Conservation (phyloP, 352 stramenopile genomes). For the Pythium monospermum region DNA sequence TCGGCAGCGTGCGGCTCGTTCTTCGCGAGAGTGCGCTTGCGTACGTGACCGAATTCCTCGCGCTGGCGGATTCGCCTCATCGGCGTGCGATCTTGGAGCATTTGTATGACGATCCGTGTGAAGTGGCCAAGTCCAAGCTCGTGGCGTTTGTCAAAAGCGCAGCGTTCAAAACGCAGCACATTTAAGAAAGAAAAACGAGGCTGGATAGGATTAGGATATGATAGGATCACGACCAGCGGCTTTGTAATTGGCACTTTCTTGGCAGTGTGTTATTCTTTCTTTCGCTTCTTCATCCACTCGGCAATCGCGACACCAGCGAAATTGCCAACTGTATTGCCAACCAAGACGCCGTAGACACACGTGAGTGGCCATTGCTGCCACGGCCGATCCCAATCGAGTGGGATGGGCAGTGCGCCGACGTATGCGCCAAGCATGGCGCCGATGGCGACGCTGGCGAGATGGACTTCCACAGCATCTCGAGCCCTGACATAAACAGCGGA, state of each 20-base stretch:
- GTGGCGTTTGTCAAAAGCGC: slow-evolving; percentile 64
- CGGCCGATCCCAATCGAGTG: slow-evolving; percentile 83
- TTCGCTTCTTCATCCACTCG: slow-evolving; percentile 16
- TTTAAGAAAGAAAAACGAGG: not conserved
- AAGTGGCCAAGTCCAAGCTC: slow-evolving; percentile 74
- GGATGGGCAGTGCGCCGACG: slow-evolving; percentile 71
- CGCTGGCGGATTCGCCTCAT: slow-evolving; percentile 41
- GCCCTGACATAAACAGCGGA: slow-evolving; percentile 31
- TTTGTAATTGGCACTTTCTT: not conserved
- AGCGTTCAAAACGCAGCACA: slow-evolving; percentile 36
- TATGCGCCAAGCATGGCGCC: slow-evolving; percentile 63
- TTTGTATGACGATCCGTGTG: slow-evolving; percentile 69
- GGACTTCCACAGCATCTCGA: slow-evolving; percentile 35
- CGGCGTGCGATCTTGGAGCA: slow-evolving; percentile 52
- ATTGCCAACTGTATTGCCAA: slow-evolving; percentile 43
- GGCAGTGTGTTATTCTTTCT: slow-evolving; percentile 13
- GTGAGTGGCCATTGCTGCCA: slow-evolving; percentile 89
- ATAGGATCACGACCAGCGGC: too few relatives aligned
- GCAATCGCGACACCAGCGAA: slow-evolving; percentile 8
- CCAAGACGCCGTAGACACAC: slow-evolving; percentile 68
- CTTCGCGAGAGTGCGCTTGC: slow-evolving; percentile 63
- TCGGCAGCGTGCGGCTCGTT: slow-evolving; percentile 35
- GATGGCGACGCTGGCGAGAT: slow-evolving; percentile 46
- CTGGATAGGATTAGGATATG: not conserved
- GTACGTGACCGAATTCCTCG: slow-evolving; percentile 61